Evolutionary conservation across 345 rosid genomes (phyloP).

Genomic region (Firmiana major): DNA sequence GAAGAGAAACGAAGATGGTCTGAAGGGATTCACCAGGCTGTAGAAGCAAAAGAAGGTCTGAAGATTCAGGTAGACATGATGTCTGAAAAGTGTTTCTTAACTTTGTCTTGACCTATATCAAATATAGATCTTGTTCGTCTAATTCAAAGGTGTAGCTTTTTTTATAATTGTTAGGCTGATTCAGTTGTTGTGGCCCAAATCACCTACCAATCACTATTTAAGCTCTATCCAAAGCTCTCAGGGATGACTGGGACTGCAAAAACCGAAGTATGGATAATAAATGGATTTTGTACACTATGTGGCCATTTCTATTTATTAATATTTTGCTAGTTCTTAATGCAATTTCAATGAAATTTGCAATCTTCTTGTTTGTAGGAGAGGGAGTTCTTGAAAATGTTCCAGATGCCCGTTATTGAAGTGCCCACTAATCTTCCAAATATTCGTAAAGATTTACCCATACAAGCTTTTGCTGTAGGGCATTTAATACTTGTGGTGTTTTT

Average conservation of each 20-base stretch:
- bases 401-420: constrained; percentile 85
- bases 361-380: constrained; percentile 57
- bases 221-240: constrained; percentile 91
- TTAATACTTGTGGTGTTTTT: background rate
- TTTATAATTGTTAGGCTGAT: constrained; percentile 60
- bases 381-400: constrained; percentile 91
- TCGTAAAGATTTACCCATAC: constrained; percentile 85
- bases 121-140: constrained; percentile 3
- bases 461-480: constrained; percentile 83
- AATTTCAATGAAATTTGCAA: background rate
- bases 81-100: constrained; percentile 15
- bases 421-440: constrained; percentile 91
- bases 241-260: constrained; percentile 99
- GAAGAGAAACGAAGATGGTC: constrained; percentile 99
- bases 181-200: constrained; percentile 97
- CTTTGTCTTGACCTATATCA: background rate
- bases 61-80: constrained; percentile 58
- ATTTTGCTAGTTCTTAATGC: background rate
- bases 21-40: constrained; percentile 96
- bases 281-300: background rate
- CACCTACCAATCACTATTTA: constrained; percentile 92
- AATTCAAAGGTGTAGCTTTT: constrained; percentile 11
- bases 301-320: background rate
- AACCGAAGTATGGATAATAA: constrained; percentile 64
- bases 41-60: constrained; percentile 96